These are phyloP conservation scores for Solanum ahanhuiri DNA, from an alignment of 257 asterid species.

Conservation along the genomic window DNA sequence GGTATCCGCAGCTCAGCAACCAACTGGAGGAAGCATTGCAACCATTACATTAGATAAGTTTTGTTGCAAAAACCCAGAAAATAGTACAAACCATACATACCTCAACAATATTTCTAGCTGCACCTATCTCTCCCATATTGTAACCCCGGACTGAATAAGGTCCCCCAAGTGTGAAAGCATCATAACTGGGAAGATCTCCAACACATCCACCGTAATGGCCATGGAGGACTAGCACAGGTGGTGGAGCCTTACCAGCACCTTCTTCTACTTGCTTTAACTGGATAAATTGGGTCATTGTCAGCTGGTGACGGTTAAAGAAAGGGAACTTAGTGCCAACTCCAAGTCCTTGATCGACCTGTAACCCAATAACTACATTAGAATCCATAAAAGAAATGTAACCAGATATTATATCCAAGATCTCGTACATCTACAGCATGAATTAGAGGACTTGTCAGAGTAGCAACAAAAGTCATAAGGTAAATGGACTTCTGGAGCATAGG, in stretches of 20 bases:
- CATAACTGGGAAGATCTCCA: constrained; percentile 97
- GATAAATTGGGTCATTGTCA: constrained; percentile 65
- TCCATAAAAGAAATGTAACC: neutral
- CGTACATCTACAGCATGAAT: neutral
- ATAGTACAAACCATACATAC: constrained; percentile 15
- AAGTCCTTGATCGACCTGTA: constrained; percentile 94
- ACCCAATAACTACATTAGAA: neutral
- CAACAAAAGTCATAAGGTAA: neutral
- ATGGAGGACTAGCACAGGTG: constrained; percentile 89
- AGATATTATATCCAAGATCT: neutral
- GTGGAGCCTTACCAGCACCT: constrained; percentile 85
- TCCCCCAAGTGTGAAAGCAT: constrained; percentile 95
- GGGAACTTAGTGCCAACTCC: constrained; percentile 82
- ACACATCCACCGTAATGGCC: constrained; percentile 97
- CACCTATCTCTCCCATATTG: constrained; percentile 98
- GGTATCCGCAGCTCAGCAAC: constrained; percentile 90
- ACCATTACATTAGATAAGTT: constrained; percentile 4
- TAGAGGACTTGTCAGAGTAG: neutral
- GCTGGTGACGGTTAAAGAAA: constrained; percentile 86
- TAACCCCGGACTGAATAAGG: constrained; percentile 95
- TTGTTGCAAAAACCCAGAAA: neutral
- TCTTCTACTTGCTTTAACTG: constrained; percentile 84
- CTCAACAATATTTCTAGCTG: constrained; percentile 87
- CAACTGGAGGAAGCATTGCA: constrained; percentile 30
- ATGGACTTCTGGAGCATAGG: neutral